Base-by-base conservation (phyloP, 2,329 filamentous ascomycete genomes). In the Tolypocladium amazonense region DNA sequence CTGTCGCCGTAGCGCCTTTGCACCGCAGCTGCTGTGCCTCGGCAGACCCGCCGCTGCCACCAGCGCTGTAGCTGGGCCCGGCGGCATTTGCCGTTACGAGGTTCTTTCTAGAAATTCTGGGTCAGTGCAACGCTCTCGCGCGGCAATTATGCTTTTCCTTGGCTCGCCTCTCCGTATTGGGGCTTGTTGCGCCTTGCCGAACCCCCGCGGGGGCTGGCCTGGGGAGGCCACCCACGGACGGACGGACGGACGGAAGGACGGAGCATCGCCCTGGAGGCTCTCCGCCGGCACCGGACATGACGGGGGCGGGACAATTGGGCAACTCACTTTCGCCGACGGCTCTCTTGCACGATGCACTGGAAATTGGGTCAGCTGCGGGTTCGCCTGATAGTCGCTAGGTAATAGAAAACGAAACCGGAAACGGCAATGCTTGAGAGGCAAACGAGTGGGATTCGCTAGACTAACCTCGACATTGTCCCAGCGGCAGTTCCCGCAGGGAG, bases 401-500 rank as follows among this genome's bases (percentile, higher is more conserved):
- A 12, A 20, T 1, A 45, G 43, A 3, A 45, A 12, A 8, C 5
- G 12, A 15, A 3, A 3, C 43, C 43, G 18, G 15, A 50, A 50
- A 18, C 23, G 14, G 45, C 15, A 18, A 50, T 50, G 45, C 15
- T 30, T 18, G 45, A 50, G 5, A 30, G 12, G 14, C 5, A 18
- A 9, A 12, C 14, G 6, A 27, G 43, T 27, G 14, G 41, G 20
- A 45, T 45, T 23, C 41, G 30, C 39, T 8, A 25, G 20, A 62
- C 73, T 58, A 69, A 75, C 73, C 70, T 90, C 86, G 61, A 91
- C 87, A 70, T 89, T 86, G 72, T 91, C 88, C 77, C 89, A 84
- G 64, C 89, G 81, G 76, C 91, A 95, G 74, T 96, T 96, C 59
- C 89, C 92, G 73, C 91, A 96, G 1, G 91, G 91, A 52, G 88